Conservation (phyloP, 2,329 filamentous ascomycete genomes). For the Nannizzia gypsea region DNA sequence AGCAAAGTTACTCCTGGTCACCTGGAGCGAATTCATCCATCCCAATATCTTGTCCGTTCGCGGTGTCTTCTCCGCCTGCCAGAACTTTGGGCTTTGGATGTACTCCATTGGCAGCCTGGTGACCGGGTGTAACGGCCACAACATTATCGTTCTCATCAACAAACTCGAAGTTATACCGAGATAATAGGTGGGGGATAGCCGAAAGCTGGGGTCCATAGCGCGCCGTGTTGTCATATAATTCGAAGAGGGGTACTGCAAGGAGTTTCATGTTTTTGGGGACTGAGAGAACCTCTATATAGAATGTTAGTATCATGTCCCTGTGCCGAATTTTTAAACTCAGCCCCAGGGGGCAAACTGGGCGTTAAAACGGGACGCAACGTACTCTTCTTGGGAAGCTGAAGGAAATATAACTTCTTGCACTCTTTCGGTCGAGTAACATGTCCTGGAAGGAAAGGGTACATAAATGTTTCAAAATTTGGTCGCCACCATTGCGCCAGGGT, state of each 20-base stretch:
- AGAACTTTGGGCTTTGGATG: conserved; percentile 55
- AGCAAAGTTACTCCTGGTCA: conserved; percentile 9
- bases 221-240: conserved; percentile 94
- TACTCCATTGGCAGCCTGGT: conserved; percentile 42
- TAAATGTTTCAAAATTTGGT: conserved; percentile 98
- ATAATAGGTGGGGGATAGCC: conserved; percentile 88
- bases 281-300: conserved; percentile 65
- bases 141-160: conserved; percentile 86
- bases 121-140: conserved; percentile 70
- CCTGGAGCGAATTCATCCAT: conserved; percentile 16
- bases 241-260: conserved; percentile 88
- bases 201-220: conserved; percentile 92
- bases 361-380: conserved; percentile 27
- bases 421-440: conserved; percentile 96
- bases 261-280: conserved; percentile 99
- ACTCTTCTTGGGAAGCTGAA: conserved; percentile 88
- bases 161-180: conserved; percentile 94
- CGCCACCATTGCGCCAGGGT: conserved; percentile 97
- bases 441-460: conserved; percentile 96
- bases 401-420: conserved; percentile 98
- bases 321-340: not conserved
- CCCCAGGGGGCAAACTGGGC: not conserved
- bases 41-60: conserved; percentile 12
- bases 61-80: conserved; percentile 35
- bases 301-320: not conserved